These are phyloP conservation scores for Lachnellula subtilissima DNA, from an alignment of 2,329 filamentous ascomycete species.

Conservation along the genomic window DNA sequence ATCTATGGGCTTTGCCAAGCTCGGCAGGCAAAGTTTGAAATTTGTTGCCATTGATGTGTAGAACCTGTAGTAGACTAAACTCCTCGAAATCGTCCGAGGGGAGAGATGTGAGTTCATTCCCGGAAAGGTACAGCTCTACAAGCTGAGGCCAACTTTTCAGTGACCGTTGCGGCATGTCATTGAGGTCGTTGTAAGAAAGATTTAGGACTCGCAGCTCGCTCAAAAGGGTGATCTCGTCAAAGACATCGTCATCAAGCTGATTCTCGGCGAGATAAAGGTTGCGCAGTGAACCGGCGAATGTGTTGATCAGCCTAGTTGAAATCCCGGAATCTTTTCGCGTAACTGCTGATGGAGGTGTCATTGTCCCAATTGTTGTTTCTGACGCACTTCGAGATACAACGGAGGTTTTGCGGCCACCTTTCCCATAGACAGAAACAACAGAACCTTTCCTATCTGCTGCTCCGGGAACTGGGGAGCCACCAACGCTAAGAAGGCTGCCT, in stretches of 20 bases:
- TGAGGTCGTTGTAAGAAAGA: slow-evolving; percentile 89
- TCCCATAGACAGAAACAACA: slow-evolving; percentile 73
- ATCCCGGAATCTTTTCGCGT: slow-evolving; percentile 84
- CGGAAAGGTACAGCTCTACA: slow-evolving; percentile 87
- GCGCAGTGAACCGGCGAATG: slow-evolving; percentile 80
- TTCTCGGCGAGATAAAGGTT: slow-evolving; percentile 92
- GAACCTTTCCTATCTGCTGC: slow-evolving; percentile 72
- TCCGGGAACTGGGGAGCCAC: slow-evolving; percentile 61
- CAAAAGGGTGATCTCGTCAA: slow-evolving; percentile 81
- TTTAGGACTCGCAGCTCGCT: slow-evolving; percentile 85
- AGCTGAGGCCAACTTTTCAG: slow-evolving; percentile 87
- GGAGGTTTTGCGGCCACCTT: slow-evolving; percentile 79
- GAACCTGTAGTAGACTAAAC: slow-evolving; percentile 75
- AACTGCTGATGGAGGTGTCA: slow-evolving; percentile 47
- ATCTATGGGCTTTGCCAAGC: slow-evolving; percentile 86
- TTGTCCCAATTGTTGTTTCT: slow-evolving; percentile 36
- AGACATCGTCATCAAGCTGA: slow-evolving; percentile 87
- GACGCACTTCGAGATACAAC: slow-evolving; percentile 65
- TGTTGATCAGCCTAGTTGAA: slow-evolving; percentile 73
- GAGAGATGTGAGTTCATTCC: slow-evolving; percentile 86
- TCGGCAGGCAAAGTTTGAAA: slow-evolving; percentile 96
- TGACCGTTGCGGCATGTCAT: slow-evolving; percentile 83
- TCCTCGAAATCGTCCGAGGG: slow-evolving; percentile 94
- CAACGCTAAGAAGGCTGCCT: slow-evolving; percentile 68
- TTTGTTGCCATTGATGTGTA: slow-evolving; percentile 96